Base-by-base conservation (phyloP, 192 early-diverging fungal species). In the Linnemannia zychae region DNA sequence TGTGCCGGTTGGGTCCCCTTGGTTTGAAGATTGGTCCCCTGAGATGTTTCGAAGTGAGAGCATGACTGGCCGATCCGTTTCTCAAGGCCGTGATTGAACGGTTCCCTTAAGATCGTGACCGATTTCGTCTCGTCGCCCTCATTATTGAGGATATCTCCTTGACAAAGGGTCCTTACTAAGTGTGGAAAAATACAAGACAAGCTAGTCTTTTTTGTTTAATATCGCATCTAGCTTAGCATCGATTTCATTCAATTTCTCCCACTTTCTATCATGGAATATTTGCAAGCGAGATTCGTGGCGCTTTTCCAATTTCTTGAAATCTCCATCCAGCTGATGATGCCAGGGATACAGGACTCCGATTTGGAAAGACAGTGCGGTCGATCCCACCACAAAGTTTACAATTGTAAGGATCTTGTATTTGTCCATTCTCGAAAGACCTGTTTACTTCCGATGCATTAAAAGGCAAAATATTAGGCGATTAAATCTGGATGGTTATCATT, bases 321-420 rank as follows among this genome's bases (percentile, higher is more conserved):
- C 78, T 3, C 48, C 78, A 40, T 79, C 78, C 47, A 79, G 18
- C 34, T 79, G 71, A 34, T 79, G 78, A 65, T 79, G 78, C 78
- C 78, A 79, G 0, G 78, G 78, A 33, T 79, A 79, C 34, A 79
- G 18, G 6, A 79, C 78, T 3, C 78, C 78, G 34, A 79, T 40
- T 38, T 79, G 78, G 48, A 79, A 79, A 17, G 78, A 79, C 6
- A 79, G 36, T 1, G 78, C 78, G 34, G 63, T 31, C 4, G 78
- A 52, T 67, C 78, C 78, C 11, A 79, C 37, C 6, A 73, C 36
- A 24, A 79, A 79, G 65, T 79, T 79, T 31, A 79, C 60, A 18
- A 79, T 7, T 16, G 78, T 79, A 18, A 79, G 70, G 5, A 67
- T n/a, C 71, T 79, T 79, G 36, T 40, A 79, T 40, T 49, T 63